These are phyloP conservation scores for Anthracocystis walkeri DNA, from an alignment of 1,284 basidiomycete species.

Conservation along the genomic window DNA sequence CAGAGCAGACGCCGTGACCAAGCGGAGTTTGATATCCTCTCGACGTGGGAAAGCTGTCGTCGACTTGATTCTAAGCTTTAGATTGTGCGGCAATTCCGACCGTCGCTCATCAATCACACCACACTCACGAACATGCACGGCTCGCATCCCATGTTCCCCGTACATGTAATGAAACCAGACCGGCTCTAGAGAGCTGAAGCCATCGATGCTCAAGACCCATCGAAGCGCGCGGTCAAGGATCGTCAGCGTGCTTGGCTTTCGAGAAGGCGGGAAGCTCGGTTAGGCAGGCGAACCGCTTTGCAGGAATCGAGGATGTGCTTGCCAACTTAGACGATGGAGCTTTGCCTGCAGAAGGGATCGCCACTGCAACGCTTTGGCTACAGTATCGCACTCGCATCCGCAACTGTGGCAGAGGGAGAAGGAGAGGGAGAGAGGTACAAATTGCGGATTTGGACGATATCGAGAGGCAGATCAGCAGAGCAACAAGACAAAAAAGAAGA, in stretches of 20 bases:
- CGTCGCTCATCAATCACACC: background rate
- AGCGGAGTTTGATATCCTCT: background rate
- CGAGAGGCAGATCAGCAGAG: too few relatives aligned
- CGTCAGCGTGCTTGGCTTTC: background rate
- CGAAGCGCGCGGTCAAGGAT: background rate
- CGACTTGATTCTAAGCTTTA: background rate
- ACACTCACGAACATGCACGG: too few relatives aligned
- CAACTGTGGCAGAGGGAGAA: too few relatives aligned
- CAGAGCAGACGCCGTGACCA: too few relatives aligned
- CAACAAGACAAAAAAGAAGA: too few relatives aligned
- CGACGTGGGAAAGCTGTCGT: background rate
- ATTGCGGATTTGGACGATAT: too few relatives aligned
- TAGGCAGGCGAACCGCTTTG: slow-evolving; percentile 4
- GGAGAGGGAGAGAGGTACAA: too few relatives aligned
- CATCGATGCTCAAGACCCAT: background rate
- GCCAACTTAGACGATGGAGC: too few relatives aligned
- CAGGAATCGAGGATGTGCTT: background rate
- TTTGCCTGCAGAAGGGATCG: too few relatives aligned
- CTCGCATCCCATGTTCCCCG: background rate
- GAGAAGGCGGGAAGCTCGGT: background rate
- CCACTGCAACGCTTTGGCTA: too few relatives aligned
- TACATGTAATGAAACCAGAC: background rate
- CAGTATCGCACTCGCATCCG: too few relatives aligned
- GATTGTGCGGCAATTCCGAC: background rate
- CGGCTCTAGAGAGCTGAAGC: background rate